A percentile compares a stretch with the other conserved stretches of the same genome.
Conservation (phyloP, 306 rosid species). For the Quercus parvula region DNA sequence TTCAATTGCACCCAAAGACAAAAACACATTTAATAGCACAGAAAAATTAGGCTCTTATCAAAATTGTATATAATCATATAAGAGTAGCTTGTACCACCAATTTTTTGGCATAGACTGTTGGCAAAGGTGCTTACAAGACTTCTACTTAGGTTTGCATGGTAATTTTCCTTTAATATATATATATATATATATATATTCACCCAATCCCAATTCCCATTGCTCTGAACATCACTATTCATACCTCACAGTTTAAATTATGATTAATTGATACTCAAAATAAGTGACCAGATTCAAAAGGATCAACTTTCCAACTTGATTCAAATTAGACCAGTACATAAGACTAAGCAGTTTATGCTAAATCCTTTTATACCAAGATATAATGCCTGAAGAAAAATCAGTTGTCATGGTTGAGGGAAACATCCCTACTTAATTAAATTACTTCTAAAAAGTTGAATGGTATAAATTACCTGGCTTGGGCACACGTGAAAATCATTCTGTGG, state of each 20-base stretch:
- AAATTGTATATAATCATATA: neutral
- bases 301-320: no score
- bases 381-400: no score
- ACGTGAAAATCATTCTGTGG: no score
- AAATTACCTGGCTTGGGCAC: no score
- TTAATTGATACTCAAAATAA: neutral
- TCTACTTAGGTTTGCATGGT: neutral
- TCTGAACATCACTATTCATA: neutral
- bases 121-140: neutral
- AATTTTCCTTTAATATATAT: neutral
- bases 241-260: neutral
- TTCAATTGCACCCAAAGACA: neutral
- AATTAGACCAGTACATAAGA: no score
- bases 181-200: neutral
- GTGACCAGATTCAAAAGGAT: no score
- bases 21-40: neutral
- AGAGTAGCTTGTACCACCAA: neutral
- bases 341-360: no score
- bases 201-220: neutral
- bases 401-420: no score
- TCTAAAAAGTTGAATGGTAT: no score
- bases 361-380: no score
- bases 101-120: neutral
- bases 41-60: neutral
- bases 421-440: no score